Evolutionary conservation across 305 asterid species (phyloP), one percentile per base, ranked within the genome.

Genomic region (Fraxinus greggii): DNA sequence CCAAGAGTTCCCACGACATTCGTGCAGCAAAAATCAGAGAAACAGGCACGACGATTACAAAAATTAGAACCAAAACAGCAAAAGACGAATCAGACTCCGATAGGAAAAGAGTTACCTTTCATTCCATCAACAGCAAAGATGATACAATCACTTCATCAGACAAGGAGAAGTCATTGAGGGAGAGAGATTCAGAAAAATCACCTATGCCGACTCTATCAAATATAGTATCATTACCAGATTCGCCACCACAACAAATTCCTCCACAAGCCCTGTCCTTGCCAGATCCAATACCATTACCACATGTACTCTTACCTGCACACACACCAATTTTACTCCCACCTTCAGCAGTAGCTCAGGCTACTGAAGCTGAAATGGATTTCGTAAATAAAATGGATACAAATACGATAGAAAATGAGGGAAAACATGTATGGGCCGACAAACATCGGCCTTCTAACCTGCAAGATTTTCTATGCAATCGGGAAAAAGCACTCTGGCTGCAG

Each of bases 101-200:
- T 48, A 79, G 80, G 79, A 87, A 82, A 75, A 82, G 65, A 65
- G 87, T 80, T 38, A 72, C 69, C 5, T 83, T 77, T 76, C 40
- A 9, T 76, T 54, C 72, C 79, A 72, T 72, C n/a, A 70, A 67
- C 83, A 83, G 21, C 36, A 72, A 19, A 9, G 88, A 85, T 40
- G 83, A 83, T 32, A 84, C 84, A 36, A 13, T 69, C 28, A 79
- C 29, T 70, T 33, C 79, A 81, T 72, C 82, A 42, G 72, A 82
- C 45, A 70, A 74, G 7, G 88, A 88, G 97, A 94, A 92, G 96
- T 89, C 98, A 84, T 92, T 94, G 94, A 87, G 97, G 97, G 98
- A 92, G 98, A 94, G 92, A 91, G 85, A 86, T 83, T 86, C 86
- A 40, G 87, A 84, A 69, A 83, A 81, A 78, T 84, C 89, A 28